phyloP scores from a whole-genome alignment of 371 early-diverging fungal species.

The Rhizopus arrhizus region DNA sequence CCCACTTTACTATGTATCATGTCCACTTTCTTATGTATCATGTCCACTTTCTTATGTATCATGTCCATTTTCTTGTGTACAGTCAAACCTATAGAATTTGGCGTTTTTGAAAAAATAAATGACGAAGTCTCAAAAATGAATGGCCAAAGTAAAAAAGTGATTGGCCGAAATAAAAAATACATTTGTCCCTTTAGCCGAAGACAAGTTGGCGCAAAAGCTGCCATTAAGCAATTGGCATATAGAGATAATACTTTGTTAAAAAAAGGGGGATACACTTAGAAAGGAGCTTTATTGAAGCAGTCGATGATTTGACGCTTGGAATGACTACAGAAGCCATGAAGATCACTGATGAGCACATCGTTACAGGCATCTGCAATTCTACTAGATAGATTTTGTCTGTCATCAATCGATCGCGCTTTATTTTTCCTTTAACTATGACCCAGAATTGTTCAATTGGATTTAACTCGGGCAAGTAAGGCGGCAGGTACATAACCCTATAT shows the following conservation, averaged over 20 bases:
- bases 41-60: too few relatives aligned
- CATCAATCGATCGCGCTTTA: slow-evolving; percentile 13
- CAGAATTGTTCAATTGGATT: slow-evolving; percentile 15
- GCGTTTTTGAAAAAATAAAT: slow-evolving; percentile 1
- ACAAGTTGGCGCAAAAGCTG: slow-evolving; percentile 8
- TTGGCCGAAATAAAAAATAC: slow-evolving; percentile 8
- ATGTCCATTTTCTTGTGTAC: too few relatives aligned
- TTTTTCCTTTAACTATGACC: slow-evolving; percentile 11
- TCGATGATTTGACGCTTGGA: slow-evolving; percentile 17
- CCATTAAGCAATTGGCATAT: slow-evolving; percentile 2
- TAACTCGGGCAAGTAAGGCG: slow-evolving; percentile 12
- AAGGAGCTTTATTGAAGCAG: slow-evolving; percentile 5
- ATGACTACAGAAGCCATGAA: slow-evolving; percentile 14
- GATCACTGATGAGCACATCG: slow-evolving; percentile 10
- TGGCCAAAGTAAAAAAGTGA: slow-evolving; percentile 7
- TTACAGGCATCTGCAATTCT: slow-evolving; percentile 18
- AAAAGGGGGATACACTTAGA: background rate
- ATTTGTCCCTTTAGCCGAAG: slow-evolving; percentile 8
- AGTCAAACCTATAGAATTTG: slow-evolving; percentile 10
- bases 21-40: too few relatives aligned
- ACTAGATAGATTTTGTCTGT: slow-evolving; percentile 12
- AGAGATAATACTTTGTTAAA: background rate
- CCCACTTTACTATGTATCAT: background rate
- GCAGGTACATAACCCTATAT: slow-evolving; percentile 15
- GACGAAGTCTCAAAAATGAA: slow-evolving; percentile 3